These are phyloP conservation scores for Pseudogymnoascus sp. DNA, from an alignment of 2,329 filamentous ascomycete species.

Conservation along the genomic window DNA sequence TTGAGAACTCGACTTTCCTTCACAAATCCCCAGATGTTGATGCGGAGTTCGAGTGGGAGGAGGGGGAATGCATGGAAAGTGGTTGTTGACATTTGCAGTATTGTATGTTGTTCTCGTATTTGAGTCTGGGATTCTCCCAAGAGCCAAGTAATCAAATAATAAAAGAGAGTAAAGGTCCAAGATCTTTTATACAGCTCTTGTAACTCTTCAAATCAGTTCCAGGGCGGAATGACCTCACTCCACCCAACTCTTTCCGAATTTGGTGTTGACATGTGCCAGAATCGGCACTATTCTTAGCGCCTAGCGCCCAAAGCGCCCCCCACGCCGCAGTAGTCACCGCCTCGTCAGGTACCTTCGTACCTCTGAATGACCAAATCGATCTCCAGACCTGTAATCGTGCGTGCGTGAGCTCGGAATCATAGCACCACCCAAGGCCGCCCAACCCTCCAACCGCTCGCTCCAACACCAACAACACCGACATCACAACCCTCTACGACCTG, in stretches of 20 bases:
- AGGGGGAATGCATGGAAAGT: background rate
- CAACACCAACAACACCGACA: background rate
- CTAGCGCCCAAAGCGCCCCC: background rate
- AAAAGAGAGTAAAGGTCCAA: background rate
- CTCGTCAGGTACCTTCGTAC: background rate
- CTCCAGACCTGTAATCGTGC: background rate
- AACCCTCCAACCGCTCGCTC: background rate
- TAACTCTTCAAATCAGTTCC: too few species aligned
- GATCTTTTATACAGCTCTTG: background rate
- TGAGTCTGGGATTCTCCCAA: too few species aligned
- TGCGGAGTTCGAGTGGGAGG: background rate
- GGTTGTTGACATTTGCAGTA: background rate
- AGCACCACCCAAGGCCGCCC: constrained; percentile 3
- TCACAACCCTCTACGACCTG: background rate
- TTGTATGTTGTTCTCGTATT: too few species aligned
- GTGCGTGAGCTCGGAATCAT: background rate
- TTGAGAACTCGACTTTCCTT: background rate
- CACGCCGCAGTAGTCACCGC: background rate
- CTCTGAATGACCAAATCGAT: constrained; percentile 7
- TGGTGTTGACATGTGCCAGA: background rate
- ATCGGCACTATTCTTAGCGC: background rate
- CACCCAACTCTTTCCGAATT: background rate
- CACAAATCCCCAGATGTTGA: background rate
- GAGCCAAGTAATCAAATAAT: background rate
- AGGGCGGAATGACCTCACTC: too few species aligned